Evolutionary conservation across 2,329 filamentous ascomycete species (phyloP).

Genomic region (Dactylellina drechsleri): DNA sequence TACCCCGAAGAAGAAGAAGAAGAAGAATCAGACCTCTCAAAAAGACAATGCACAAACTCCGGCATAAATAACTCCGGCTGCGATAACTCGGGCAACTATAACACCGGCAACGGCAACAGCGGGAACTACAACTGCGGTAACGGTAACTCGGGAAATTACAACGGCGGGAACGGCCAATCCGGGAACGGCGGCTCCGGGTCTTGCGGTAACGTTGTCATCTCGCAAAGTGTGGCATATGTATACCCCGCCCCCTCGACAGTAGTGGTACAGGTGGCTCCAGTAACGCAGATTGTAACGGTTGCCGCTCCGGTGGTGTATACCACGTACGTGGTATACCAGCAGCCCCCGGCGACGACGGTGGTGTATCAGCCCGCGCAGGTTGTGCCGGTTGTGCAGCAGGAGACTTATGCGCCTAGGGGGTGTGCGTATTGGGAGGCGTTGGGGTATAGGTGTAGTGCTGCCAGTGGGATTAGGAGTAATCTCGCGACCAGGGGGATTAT

Average conservation of each 20-base stretch:
- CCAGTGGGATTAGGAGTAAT: neutral
- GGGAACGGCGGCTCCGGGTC: conserved; percentile 33
- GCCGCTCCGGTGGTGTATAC: conserved; percentile 45
- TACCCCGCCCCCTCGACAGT: conserved; percentile 49
- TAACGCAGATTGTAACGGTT: conserved; percentile 32
- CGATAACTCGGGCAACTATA: conserved; percentile 38
- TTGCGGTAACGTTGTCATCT: conserved; percentile 49
- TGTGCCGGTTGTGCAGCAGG: conserved; percentile 30
- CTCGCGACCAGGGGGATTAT: no score
- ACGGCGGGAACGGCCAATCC: conserved; percentile 30
- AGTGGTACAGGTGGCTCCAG: conserved; percentile 34
- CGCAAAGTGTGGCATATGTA: conserved; percentile 34
- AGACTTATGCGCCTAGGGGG: conserved; percentile 45
- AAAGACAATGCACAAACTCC: conserved; percentile 50
- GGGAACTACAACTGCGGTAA: conserved; percentile 54
- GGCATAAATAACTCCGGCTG: conserved; percentile 38
- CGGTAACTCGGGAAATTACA: conserved; percentile 49
- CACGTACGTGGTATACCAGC: conserved; percentile 44
- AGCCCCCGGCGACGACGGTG: conserved; percentile 40
- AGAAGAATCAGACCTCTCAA: conserved; percentile 8
- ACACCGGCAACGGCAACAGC: conserved; percentile 42
- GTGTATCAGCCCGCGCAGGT: conserved; percentile 47
- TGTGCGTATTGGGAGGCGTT: conserved; percentile 52
- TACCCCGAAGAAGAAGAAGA: conserved; percentile 50
- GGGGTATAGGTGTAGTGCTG: conserved; percentile 49